These are phyloP conservation scores for Wickerhamiella cacticola DNA, from an alignment of 805 yeast genomes.

Conservation along the genomic window DNA sequence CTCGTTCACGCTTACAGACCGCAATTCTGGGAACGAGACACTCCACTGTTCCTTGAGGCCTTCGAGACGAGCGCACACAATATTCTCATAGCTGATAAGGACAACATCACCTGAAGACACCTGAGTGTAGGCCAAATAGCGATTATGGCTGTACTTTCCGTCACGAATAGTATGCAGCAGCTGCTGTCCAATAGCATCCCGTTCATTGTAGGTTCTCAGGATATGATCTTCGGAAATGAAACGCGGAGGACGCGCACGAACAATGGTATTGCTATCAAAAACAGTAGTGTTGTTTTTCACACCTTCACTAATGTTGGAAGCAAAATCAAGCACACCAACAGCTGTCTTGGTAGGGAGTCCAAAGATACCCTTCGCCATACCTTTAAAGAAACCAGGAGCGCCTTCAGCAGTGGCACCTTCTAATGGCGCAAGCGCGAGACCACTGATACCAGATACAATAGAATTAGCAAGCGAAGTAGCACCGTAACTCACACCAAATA, in stretches of 20 bases:
- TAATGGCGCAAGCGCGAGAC: constrained; percentile 81
- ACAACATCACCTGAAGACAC: constrained; percentile 72
- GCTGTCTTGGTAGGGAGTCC: constrained; percentile 97
- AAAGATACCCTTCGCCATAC: constrained; percentile 86
- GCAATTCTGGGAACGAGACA: constrained; percentile 49
- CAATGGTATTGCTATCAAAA: constrained; percentile 53
- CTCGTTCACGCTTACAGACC: constrained; percentile 59
- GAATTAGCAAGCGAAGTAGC: constrained; percentile 84
- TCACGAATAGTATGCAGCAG: constrained; percentile 81
- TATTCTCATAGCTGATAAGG: constrained; percentile 58
- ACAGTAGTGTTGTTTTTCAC: constrained; percentile 86
- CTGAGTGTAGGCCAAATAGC: constrained; percentile 73
- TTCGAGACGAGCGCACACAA: constrained; percentile 55
- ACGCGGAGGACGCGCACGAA: constrained; percentile 73
- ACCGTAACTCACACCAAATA: constrained; percentile 73
- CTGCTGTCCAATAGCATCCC: constrained; percentile 89
- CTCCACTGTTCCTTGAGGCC: constrained; percentile 59
- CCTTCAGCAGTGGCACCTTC: constrained; percentile 87
- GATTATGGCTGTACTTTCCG: constrained; percentile 59
- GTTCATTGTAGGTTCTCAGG: constrained; percentile 58
- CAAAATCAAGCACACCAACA: constrained; percentile 85
- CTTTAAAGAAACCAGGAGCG: constrained; percentile 82
- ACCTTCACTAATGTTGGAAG: constrained; percentile 87
- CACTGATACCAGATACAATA: constrained; percentile 74
- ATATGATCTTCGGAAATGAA: constrained; percentile 57